Conservation (phyloP, 306 rosid genomes). For the Heteromeles arbutifolia region DNA sequence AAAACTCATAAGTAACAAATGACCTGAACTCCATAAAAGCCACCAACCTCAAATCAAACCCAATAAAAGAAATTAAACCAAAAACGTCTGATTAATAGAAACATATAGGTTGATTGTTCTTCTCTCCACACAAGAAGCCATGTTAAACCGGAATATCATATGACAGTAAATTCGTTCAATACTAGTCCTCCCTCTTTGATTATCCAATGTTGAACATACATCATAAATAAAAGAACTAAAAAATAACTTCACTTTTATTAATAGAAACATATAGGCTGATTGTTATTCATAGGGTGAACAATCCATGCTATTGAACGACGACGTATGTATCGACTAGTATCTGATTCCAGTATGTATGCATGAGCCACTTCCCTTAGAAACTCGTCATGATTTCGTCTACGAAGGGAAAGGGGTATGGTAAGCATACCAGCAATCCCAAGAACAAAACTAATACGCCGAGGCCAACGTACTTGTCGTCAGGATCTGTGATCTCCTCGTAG, state of each 20-base stretch:
- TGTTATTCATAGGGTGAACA: not conserved
- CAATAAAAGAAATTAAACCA: no score
- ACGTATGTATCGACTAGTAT: not conserved
- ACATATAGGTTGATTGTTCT: no score
- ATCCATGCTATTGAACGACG: not conserved
- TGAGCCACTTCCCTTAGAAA: slow-evolving; percentile 19
- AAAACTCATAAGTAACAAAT: no score
- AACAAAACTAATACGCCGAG: slow-evolving; percentile 73
- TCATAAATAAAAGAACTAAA: not conserved
- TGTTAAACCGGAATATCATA: rapidly evolving
- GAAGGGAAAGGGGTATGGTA: slow-evolving; percentile 94
- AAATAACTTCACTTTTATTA: not conserved
- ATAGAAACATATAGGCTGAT: not conserved
- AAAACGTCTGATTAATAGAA: no score
- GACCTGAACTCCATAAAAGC: no score
- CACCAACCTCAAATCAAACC: no score
- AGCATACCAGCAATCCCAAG: slow-evolving; percentile 84
- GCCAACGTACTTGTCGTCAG: slow-evolving; percentile 70
- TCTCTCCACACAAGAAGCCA: not conserved
- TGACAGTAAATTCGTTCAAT: no score
- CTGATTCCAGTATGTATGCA: slow-evolving; percentile 4
- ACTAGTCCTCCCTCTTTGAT: no score
- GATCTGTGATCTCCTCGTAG: slow-evolving; percentile 80
- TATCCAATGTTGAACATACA: not conserved
- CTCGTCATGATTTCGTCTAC: slow-evolving; percentile 45